A percentile compares a stretch with the other conserved stretches of the same genome.
phyloP scores from a whole-genome alignment of 345 rosid genomes.

The Capsella bursapastoris region DNA sequence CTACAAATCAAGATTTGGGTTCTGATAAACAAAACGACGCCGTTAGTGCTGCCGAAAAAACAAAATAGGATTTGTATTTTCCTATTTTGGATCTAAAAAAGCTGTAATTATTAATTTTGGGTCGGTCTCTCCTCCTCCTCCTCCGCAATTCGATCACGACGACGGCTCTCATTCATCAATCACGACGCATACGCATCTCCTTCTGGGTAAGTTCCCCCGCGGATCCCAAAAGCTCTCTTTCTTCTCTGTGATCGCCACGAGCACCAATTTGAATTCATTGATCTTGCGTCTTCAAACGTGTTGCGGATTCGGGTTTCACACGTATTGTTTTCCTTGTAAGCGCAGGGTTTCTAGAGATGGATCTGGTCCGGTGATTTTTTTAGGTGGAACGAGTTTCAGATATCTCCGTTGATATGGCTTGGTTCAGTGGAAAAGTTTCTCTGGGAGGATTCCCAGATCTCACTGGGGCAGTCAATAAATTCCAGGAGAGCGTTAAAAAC shows the following conservation, averaged over 20 bases:
- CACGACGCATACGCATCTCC: slow-evolving; percentile 28
- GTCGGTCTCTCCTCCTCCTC: background rate
- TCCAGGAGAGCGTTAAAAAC: slow-evolving; percentile 99
- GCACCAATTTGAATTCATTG: background rate
- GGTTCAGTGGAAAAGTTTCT: slow-evolving; percentile 92
- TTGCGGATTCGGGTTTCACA: background rate
- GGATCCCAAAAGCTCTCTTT: background rate
- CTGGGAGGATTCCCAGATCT: slow-evolving; percentile 95
- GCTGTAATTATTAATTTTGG: background rate
- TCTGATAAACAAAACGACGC: slow-evolving; percentile 5
- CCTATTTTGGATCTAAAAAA: slow-evolving; percentile 22
- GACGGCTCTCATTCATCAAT: background rate
- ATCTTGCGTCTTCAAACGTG: background rate
- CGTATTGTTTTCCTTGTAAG: slow-evolving; percentile 19
- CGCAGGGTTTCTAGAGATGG: slow-evolving; percentile 46
- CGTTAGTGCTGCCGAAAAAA: slow-evolving; percentile 22
- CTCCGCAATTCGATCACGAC: slow-evolving; percentile 28
- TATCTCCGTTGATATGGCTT: slow-evolving; percentile 66
- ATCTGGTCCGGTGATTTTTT: slow-evolving; percentile 38
- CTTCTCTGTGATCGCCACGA: background rate
- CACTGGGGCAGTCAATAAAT: slow-evolving; percentile 96
- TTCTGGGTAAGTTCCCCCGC: slow-evolving; percentile 9
- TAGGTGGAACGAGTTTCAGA: slow-evolving; percentile 30
- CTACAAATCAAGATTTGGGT: background rate
- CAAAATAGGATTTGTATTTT: background rate